Evolutionary conservation across 164 flowering plant genomes (phyloP).

Genomic region (Platanus orientalis): DNA sequence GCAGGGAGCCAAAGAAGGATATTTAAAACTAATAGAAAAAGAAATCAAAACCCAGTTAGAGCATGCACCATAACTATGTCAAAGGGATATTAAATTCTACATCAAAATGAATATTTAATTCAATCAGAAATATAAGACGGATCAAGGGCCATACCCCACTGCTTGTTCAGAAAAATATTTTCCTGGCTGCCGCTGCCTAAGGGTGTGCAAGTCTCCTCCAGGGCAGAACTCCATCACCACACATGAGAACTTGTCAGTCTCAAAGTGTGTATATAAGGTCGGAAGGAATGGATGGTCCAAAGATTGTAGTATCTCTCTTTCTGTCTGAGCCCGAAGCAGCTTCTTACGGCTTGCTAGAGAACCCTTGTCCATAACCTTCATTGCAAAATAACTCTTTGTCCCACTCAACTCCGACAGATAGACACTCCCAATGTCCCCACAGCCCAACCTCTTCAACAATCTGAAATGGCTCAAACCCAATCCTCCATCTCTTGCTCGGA

Average conservation of each 20-base stretch:
- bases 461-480: constrained; percentile 79
- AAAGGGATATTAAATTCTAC: background rate
- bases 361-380: constrained; percentile 87
- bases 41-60: no score
- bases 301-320: constrained; percentile 75
- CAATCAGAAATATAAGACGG: background rate
- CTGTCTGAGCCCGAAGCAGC: constrained; percentile 84
- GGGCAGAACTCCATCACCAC: constrained; percentile 92
- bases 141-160: constrained; percentile 56
- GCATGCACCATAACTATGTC: background rate
- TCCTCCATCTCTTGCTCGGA: constrained; percentile 61
- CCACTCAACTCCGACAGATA: constrained; percentile 82
- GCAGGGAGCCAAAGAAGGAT: background rate
- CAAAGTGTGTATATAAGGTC: constrained; percentile 72
- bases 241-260: constrained; percentile 86
- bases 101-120: background rate
- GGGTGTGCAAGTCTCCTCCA: constrained; percentile 85
- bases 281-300: constrained; percentile 91
- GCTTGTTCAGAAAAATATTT: constrained; percentile 86
- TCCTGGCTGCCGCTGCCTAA: constrained; percentile 83
- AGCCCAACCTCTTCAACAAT: constrained; percentile 74
- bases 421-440: constrained; percentile 96
- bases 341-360: constrained; percentile 77
- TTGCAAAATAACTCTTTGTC: constrained; percentile 73
- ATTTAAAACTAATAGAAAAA: no score